Conservation (phyloP, 164 flowering plant genomes). For the Pachysandra terminalis region DNA sequence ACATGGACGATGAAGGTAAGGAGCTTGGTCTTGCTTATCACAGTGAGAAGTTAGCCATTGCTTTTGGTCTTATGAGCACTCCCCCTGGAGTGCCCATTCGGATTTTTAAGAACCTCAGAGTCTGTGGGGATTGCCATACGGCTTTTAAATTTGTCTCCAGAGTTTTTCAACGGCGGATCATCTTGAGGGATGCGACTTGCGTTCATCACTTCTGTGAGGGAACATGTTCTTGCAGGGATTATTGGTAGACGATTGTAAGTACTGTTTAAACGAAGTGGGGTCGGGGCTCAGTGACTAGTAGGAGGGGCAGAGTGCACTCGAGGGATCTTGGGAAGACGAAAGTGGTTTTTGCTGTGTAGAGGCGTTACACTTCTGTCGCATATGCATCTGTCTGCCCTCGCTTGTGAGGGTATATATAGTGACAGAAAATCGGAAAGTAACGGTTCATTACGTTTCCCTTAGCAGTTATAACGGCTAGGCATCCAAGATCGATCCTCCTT, state of each 20-base stretch:
- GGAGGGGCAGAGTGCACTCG: no score
- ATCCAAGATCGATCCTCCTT: no score
- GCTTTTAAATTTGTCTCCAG: constrained; percentile 69
- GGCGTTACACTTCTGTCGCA: no score
- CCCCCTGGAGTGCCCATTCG: constrained; percentile 61
- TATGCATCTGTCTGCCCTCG: no score
- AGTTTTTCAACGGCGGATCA: constrained; percentile 49
- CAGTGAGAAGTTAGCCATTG: constrained; percentile 83
- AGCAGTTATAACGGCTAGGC: no score
- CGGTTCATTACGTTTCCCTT: no score
- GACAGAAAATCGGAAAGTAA: no score
- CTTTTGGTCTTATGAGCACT: constrained; percentile 60
- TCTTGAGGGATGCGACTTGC: constrained; percentile 78
- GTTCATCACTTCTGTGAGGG: constrained; percentile 85
- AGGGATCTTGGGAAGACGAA: no score
- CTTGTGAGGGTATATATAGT: no score
- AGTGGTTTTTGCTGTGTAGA: no score
- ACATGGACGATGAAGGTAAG: constrained; percentile 71
- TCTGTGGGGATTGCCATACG: constrained; percentile 88
- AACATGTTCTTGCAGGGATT: constrained; percentile 71
- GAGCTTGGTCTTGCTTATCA: constrained; percentile 77
- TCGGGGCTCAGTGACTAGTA: no score
- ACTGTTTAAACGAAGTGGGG: no score
- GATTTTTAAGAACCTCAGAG: constrained; percentile 83
- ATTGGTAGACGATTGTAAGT: constrained; percentile 44